Base-by-base conservation (phyloP, 1,139 yeast species). In the Yamadazyma dendronema region DNA sequence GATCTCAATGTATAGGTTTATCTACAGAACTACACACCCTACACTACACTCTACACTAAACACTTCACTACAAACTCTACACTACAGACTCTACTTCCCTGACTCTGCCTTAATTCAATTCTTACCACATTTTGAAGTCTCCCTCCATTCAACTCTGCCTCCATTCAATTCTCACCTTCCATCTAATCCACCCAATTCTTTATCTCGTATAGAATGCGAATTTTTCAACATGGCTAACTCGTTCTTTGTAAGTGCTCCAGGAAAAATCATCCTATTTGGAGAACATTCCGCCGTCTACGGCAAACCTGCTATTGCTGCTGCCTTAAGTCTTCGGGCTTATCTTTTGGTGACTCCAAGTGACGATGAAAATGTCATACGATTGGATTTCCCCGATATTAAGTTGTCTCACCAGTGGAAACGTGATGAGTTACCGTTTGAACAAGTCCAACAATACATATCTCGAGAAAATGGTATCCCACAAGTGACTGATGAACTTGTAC, bases 261-360 rank as follows among this genome's bases (percentile, higher is more conserved):
- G 97, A 6, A 92, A 94, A 57, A 96, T 89, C 30, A 94, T 92
- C 50, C 74, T 94, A 32, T 94, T 89, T 56, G 99, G 99, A 17
- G 98, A 92, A 56, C 99, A 92, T 56, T 87, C 97, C 2, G 97
- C 95, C 2, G 99, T 92, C 2, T 87, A 86, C 57, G 82, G 87
- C 37, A 86, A 86, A 62, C 95, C 96, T 1, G 96, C 96, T 17
- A 85, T 88, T 39, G 96, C 96, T 1, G 95, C 96, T 0, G 90
- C 95, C 0, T 72, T 88, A 16, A 81, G 89, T 17, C 67, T 88
- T 38, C 70, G 97, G 52, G 87, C 97, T 0, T 92, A 86, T 52
- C 62, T 90, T 23, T 65, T 84, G 26, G 94, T 86, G 1, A 55
- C 73, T 3, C 69, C 73, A 13, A 54, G 63, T 39, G 57, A 52